Evolutionary conservation across 371 early-diverging fungal species (phyloP).

Genomic region (Mucor saturninus): DNA sequence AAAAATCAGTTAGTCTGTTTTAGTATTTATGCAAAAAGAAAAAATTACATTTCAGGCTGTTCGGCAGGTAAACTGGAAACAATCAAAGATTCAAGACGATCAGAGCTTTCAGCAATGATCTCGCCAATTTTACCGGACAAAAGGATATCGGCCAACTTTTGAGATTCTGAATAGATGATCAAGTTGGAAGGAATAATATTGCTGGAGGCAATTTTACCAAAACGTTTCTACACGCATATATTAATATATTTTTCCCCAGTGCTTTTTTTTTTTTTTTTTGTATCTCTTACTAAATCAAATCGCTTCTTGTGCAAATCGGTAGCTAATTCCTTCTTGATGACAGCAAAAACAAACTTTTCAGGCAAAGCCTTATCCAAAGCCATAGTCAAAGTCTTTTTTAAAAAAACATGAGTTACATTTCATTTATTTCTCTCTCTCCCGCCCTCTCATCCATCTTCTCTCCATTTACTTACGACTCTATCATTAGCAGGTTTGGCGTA

Average conservation of each 20-base stretch:
- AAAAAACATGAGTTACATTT: neutral
- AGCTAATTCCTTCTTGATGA: slow-evolving; percentile 58
- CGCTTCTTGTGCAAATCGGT: slow-evolving; percentile 57
- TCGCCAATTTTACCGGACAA: slow-evolving; percentile 39
- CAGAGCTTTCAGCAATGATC: slow-evolving; percentile 41
- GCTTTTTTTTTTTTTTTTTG: neutral
- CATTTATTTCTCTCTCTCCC: neutral
- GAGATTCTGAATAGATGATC: slow-evolving; percentile 44
- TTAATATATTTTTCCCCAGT: neutral
- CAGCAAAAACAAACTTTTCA: slow-evolving; percentile 70
- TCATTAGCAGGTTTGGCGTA: slow-evolving; percentile 35
- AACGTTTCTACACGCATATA: slow-evolving; percentile 11
- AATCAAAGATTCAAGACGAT: slow-evolving; percentile 41
- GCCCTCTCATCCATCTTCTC: neutral
- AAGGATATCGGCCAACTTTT: slow-evolving; percentile 48
- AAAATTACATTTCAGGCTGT: slow-evolving; percentile 42
- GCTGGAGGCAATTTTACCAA: slow-evolving; percentile 30
- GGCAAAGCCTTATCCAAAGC: slow-evolving; percentile 52
- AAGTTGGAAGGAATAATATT: slow-evolving; percentile 29
- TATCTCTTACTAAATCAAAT: slow-evolving; percentile 64
- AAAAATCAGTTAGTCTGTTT: neutral
- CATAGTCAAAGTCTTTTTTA: slow-evolving; percentile 24
- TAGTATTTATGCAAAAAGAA: neutral
- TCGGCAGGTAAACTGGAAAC: slow-evolving; percentile 55
- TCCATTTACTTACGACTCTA: slow-evolving; percentile 35